Evolutionary conservation across 1,284 basidiomycete species (phyloP).

Genomic region (Cronartium ribicola): DNA sequence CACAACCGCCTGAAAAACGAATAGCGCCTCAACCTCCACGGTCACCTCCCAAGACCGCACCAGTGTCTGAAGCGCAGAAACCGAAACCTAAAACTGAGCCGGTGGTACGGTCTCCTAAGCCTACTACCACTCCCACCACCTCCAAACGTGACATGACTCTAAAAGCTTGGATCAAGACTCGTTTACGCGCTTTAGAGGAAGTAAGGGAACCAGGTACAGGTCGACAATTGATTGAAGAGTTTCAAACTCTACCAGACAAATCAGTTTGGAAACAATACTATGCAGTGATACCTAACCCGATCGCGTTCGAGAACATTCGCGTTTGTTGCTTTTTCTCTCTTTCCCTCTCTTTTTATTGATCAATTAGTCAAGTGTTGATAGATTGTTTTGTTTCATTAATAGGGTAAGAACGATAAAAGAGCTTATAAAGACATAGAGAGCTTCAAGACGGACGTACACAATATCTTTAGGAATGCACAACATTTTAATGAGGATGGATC

Average conservation of each 20-base stretch:
- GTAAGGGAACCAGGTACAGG: constrained; percentile 42
- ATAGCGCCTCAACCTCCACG: background rate
- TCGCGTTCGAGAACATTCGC: constrained; percentile 45
- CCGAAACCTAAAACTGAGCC: background rate
- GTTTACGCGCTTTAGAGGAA: constrained; percentile 10
- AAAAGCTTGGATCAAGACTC: constrained; percentile 16
- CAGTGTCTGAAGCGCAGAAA: background rate
- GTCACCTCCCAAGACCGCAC: background rate
- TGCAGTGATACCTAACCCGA: constrained; percentile 44
- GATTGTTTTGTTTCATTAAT: constrained; percentile 38
- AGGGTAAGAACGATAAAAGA: constrained; percentile 44
- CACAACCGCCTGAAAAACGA: constrained; percentile 1
- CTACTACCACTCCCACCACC: background rate
- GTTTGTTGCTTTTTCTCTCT: constrained; percentile 24
- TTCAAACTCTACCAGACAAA: constrained; percentile 46
- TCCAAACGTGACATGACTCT: constrained; percentile 1
- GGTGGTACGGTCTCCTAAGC: background rate
- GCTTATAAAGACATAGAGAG: constrained; percentile 45
- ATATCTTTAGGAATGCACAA: constrained; percentile 47
- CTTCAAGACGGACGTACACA: constrained; percentile 47
- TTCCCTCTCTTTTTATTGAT: background rate
- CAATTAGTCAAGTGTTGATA: background rate
- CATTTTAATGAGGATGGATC: constrained; percentile 48
- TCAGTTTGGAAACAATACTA: constrained; percentile 47
- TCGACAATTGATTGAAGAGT: constrained; percentile 45